Conservation (phyloP, 768 basidiomycete genomes). For the Pleurotus cornucopiae region DNA sequence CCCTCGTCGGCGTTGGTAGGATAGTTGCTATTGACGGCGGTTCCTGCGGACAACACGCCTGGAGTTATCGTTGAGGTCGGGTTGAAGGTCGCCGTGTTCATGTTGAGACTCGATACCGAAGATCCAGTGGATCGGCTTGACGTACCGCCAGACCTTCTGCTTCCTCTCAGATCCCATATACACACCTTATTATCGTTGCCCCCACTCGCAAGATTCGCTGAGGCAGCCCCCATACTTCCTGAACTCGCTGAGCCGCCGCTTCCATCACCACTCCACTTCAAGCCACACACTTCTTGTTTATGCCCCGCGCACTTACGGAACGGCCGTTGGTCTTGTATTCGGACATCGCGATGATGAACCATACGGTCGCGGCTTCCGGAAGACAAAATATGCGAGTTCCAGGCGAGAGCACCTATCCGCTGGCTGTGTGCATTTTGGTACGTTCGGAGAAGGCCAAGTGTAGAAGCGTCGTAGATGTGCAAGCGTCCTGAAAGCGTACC, state of each 20-base stretch:
- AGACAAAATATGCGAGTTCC: constrained; percentile 85
- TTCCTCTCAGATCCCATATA: constrained; percentile 88
- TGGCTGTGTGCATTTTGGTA: constrained; percentile 84
- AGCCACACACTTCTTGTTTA: constrained; percentile 92
- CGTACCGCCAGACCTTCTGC: constrained; percentile 35
- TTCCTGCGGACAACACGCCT: neutral
- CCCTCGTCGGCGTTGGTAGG: neutral
- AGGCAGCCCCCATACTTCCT: constrained; percentile 23
- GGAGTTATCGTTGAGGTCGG: neutral
- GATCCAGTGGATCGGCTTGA: constrained; percentile 20
- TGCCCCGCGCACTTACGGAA: constrained; percentile 73
- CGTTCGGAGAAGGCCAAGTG: constrained; percentile 69
- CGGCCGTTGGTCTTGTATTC: constrained; percentile 60
- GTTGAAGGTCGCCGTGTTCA: constrained; percentile 14
- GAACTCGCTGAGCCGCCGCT: neutral
- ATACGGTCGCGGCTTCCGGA: constrained; percentile 90
- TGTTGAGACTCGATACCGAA: constrained; percentile 16
- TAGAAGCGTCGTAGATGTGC: constrained; percentile 90
- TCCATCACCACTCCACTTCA: constrained; percentile 76
- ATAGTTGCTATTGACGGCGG: constrained; percentile 7
- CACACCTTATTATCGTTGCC: constrained; percentile 99
- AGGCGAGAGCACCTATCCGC: constrained; percentile 90
- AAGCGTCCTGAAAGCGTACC: constrained; percentile 88
- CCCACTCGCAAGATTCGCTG: constrained; percentile 78
- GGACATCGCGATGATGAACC: constrained; percentile 90